These are phyloP conservation scores for Rhinocladiella similis DNA, from an alignment of 2,329 filamentous ascomycete genomes.

Conservation along the genomic window DNA sequence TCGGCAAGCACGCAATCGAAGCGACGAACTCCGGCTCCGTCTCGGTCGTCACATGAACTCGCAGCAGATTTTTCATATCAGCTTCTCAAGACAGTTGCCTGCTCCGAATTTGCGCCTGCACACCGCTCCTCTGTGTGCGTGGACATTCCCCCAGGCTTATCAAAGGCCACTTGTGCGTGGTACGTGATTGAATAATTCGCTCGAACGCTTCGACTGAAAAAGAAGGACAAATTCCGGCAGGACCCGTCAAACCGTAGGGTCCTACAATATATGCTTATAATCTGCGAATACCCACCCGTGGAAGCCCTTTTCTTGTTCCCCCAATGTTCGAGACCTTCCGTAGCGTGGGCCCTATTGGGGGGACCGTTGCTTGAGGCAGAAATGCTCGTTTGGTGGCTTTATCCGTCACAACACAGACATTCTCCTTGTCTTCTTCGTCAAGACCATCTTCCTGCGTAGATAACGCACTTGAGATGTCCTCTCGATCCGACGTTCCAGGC, in stretches of 20 bases:
- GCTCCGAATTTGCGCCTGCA: too few relatives aligned
- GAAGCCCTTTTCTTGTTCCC: constrained; percentile 8
- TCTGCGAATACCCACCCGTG: constrained; percentile 26
- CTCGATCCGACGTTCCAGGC: constrained; percentile 28
- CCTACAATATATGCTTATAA: constrained; percentile 18
- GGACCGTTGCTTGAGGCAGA: constrained; percentile 1
- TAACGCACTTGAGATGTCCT: constrained; percentile 15
- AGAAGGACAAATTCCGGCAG: not conserved
- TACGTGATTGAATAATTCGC: constrained; percentile 1
- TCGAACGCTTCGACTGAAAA: constrained; percentile 19
- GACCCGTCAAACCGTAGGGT: not conserved
- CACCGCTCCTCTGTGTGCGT: too few relatives aligned
- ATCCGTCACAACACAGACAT: not conserved
- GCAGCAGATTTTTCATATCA: not conserved
- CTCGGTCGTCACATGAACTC: not conserved
- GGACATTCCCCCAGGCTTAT: not conserved
- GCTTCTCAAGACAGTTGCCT: too few relatives aligned
- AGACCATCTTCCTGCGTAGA: constrained; percentile 26
- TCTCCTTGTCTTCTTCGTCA: constrained; percentile 29
- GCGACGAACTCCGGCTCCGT: not conserved
- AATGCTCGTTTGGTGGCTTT: not conserved
- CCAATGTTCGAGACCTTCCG: constrained; percentile 18
- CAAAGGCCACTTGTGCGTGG: not conserved
- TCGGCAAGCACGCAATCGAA: not conserved
- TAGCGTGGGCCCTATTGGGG: constrained; percentile 6